Evolutionary conservation across 176 grass and related monocot genomes (phyloP), one percentile per base, ranked within the genome.

Genomic region (Carex parvula): DNA sequence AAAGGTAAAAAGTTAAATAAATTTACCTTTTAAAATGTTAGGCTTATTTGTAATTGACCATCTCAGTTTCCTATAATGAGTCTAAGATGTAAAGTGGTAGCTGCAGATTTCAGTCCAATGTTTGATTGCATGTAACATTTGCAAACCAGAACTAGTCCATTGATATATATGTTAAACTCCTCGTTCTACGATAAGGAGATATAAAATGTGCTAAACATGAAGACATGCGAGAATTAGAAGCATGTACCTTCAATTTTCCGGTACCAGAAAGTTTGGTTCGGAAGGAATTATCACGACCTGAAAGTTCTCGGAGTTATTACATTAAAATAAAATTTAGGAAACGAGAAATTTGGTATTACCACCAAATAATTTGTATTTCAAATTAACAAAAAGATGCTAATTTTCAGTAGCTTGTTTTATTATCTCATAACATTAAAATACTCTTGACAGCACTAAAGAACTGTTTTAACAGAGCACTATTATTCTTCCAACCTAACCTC

Each of bases 221-320:
- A 39, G 37, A 5, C 37, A 39, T 64, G 46, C 46, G 81, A 55
- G 62, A 57, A 52, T 64, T 16, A 42, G 10, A 66, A 84, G 83
- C 5, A 84, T 87, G 77, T 93, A 89, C 96, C 96, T 99, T 99
- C 96, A 95, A 94, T 94, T 99, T 99, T 55, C 91, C 96, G 1
- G 96, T 95, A 67, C 96, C 91, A 79, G 37, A 39, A 39, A 5
- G 37, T 39, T 39, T 39, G 37, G 37, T 39, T 39, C 37, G 3
- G 37, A 39, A 39, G 37, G 37, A 5, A 39, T 39, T 39, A 39
- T 39, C 37, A 39, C 37, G 37, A 39, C 37, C 37, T 6, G 37
- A 39, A 5, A 39, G 37, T 39, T 39, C 37, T 39, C 37, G 37
- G 37, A 39, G 37, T 5, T 39, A 39, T 39, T 39, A 57, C 55